Evolutionary conservation across 1,139 yeast genomes (phyloP).

Genomic region (Scheffersomyces lignicola): DNA sequence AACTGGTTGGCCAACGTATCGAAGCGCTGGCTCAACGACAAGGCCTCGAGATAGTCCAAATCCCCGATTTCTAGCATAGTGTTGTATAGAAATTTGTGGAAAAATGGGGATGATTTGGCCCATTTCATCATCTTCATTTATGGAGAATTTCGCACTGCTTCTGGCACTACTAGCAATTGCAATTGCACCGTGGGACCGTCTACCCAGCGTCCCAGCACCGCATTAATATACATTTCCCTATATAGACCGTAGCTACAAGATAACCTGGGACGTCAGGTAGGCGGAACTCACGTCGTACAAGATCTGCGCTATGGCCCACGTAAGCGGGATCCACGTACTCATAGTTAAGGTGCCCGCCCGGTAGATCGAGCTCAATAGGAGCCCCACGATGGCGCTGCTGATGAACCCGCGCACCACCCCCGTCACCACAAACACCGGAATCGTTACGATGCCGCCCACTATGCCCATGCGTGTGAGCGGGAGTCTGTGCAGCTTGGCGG

Average conservation of each 20-base stretch:
- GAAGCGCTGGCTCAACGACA: background rate
- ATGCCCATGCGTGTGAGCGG: slow-evolving; percentile 13
- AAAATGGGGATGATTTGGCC: slow-evolving; percentile 4
- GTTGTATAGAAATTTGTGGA: background rate
- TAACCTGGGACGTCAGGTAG: slow-evolving; percentile 48
- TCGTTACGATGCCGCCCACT: slow-evolving; percentile 29
- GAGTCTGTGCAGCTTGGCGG: slow-evolving; percentile 21
- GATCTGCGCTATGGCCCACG: slow-evolving; percentile 71
- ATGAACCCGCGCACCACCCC: slow-evolving; percentile 68
- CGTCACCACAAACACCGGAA: slow-evolving; percentile 45
- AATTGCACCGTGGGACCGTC: slow-evolving; percentile 17
- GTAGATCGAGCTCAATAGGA: slow-evolving; percentile 63
- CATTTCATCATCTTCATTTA: slow-evolving; percentile 30
- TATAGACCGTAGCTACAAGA: slow-evolving; percentile 19
- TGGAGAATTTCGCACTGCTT: slow-evolving; percentile 21
- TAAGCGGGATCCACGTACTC: slow-evolving; percentile 93
- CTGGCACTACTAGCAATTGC: slow-evolving; percentile 7
- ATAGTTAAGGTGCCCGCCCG: slow-evolving; percentile 75
- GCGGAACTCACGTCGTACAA: slow-evolving; percentile 66
- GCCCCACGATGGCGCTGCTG: slow-evolving; percentile 75
- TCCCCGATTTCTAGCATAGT: background rate
- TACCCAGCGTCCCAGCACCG: slow-evolving; percentile 20
- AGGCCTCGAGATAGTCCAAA: background rate
- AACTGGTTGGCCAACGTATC: background rate
- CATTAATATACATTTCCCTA: slow-evolving; percentile 13